A percentile compares a stretch with the other conserved stretches of the same genome.
Conservation (phyloP, 495 filamentous ascomycete genomes). For the Daldinia decipiens region DNA sequence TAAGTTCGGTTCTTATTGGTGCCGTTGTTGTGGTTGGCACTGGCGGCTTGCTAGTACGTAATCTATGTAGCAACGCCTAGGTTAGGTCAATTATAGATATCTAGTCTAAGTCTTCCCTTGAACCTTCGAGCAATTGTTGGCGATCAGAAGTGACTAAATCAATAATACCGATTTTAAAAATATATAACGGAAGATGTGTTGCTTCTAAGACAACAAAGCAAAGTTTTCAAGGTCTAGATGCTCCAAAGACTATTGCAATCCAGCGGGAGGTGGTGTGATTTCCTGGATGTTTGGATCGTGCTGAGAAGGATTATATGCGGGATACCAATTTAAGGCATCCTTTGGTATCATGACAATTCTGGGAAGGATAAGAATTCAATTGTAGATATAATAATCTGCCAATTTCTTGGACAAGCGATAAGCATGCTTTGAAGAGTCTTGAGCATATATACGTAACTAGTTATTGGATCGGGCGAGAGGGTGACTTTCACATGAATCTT, state of each 20-base stretch:
- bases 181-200: neutral
- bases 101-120: neutral
- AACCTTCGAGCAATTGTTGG: neutral
- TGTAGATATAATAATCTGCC: conserved; percentile 13
- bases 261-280: conserved; percentile 29
- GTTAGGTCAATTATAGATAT: neutral
- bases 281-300: neutral
- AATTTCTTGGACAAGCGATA: conserved; percentile 8
- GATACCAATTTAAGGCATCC: conserved; percentile 33
- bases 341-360: neutral
- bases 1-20: neutral
- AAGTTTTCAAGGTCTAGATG: conserved; percentile 21
- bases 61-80: neutral
- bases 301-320: conserved; percentile 24
- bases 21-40: neutral
- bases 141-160: neutral
- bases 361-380: conserved; percentile 4
- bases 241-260: neutral
- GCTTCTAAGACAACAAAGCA: conserved; percentile 2
- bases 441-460: neutral
- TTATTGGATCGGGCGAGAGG: conserved; percentile 38
- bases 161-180: neutral
- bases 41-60: neutral
- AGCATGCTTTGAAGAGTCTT: neutral
- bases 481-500: conserved; percentile 35